Base-by-base conservation (phyloP, 2,329 filamentous ascomycete genomes). In the Aureobasidium sp. region DNA sequence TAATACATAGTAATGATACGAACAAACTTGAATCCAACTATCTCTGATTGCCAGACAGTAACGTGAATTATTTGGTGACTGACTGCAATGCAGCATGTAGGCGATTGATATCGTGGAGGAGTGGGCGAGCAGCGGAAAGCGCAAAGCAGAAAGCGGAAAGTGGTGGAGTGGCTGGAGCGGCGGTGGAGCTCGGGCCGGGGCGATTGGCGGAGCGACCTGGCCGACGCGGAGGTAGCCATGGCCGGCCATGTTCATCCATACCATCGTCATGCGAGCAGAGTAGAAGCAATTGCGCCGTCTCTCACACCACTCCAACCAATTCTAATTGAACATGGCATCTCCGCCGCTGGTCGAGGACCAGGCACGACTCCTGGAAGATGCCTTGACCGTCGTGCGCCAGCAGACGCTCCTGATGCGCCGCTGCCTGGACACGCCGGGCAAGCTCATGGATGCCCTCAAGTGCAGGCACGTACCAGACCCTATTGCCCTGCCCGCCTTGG, bases 401-500 rank as follows among this genome's bases (percentile, higher is more conserved):
- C 95, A 99, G 84, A 94, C 93, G 63, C 85, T 87, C 71, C 83
- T 96, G 74, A 99, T 99, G 94, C 91, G 93, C 79, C 93, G 95
- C 80, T 97, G 92, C 71, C 83, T 99, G 64, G 95, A 99, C 74
- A 95, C 91, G 10, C 92, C 94, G 7, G 93, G 94, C 66, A 99
- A 99, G 83, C 86, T 99, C 67, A 99, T 99, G 94, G 94, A 99
- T 81, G 94, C 94, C 70, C 85, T 99, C 71, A 99, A 99, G 80
- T 97, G 93, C 89, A 96, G 92, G 94, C 57, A 45, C 29, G 45
- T 47, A 47, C 16, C 16, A 10, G 30, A 21, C 42, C 21, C 21
- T 21, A 21, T 21, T 21, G 21, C 21, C 21, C 21, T 21, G 21
- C 21, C 21, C 21, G 21, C 21, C 21, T 21, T 21, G 21, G 21